Evolutionary conservation across 1,139 yeast genomes (phyloP).

Genomic region (Sugiyamaella castrensis): DNA sequence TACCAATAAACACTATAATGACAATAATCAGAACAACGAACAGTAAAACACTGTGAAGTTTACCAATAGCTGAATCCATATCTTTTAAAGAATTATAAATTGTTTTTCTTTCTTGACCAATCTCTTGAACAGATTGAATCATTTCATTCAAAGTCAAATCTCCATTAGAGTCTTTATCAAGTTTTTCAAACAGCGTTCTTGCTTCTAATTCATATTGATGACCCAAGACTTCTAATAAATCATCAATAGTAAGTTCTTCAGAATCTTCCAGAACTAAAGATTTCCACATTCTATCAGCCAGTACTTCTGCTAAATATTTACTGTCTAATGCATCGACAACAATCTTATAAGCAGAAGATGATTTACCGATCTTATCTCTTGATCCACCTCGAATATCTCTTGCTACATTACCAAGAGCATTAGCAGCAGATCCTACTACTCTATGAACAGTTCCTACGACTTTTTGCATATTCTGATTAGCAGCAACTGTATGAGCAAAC

Average conservation of each 20-base stretch:
- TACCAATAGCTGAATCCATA: conserved; percentile 42
- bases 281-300: conserved; percentile 44
- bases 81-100: conserved; percentile 41
- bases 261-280: conserved; percentile 42
- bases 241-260: conserved; percentile 36
- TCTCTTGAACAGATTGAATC: conserved; percentile 35
- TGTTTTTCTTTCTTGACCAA: conserved; percentile 38
- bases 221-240: conserved; percentile 40
- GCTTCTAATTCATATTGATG: conserved; percentile 34
- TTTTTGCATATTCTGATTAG: conserved; percentile 28
- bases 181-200: conserved; percentile 35
- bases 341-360: conserved; percentile 28
- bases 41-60: conserved; percentile 39
- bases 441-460: conserved; percentile 32
- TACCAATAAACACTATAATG: conserved; percentile 41
- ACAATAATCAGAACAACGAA: conserved; percentile 37
- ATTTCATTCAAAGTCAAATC: conserved; percentile 41
- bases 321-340: conserved; percentile 39
- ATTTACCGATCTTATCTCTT: background rate
- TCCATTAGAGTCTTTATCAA: conserved; percentile 41
- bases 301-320: conserved; percentile 32
- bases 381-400: conserved; percentile 29
- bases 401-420: conserved; percentile 33
- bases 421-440: conserved; percentile 35
- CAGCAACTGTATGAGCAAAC: conserved; percentile 21